Percentiles rank a stretch among this genome's conserved stretches.
phyloP scores from a whole-genome alignment of 129 eudicot genomes.

The Flaveria sonorensis region DNA sequence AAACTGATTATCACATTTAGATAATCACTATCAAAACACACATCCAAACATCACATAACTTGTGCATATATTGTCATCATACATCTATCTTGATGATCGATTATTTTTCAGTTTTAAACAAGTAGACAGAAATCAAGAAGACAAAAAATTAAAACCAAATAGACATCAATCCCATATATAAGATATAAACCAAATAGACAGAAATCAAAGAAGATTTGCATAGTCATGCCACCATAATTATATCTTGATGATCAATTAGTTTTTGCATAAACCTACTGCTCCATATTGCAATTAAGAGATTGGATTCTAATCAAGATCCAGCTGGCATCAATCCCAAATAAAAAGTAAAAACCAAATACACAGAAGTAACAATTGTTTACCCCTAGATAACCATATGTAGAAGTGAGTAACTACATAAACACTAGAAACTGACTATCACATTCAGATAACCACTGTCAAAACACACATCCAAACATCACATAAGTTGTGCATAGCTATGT shows the following conservation, averaged over 20 bases:
- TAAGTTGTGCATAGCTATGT: not conserved
- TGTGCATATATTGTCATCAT: not conserved
- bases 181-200: too few relatives aligned
- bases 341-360: not conserved
- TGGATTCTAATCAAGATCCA: too few relatives aligned
- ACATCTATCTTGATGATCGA: not conserved
- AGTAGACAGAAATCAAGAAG: too few relatives aligned
- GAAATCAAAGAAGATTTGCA: too few relatives aligned
- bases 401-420: not conserved
- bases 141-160: too few relatives aligned
- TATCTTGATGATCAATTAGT: too few relatives aligned
- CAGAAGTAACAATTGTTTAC: not conserved
- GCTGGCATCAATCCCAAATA: not conserved
- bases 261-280: too few relatives aligned
- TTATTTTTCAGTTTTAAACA: not conserved
- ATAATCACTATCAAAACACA: not conserved
- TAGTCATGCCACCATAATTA: too few relatives aligned
- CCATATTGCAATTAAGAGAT: too few relatives aligned
- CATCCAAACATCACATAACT: not conserved
- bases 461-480: conserved; percentile 8
- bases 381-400: not conserved
- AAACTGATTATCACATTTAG: not conserved
- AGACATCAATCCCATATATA: too few relatives aligned
- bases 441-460: not conserved
- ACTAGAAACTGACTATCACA: not conserved